Percentiles rank a stretch among this genome's conserved stretches.
Evolutionary conservation across 2,329 filamentous ascomycete genomes (phyloP).

Genomic region (Neofusicoccum umdonicola): DNA sequence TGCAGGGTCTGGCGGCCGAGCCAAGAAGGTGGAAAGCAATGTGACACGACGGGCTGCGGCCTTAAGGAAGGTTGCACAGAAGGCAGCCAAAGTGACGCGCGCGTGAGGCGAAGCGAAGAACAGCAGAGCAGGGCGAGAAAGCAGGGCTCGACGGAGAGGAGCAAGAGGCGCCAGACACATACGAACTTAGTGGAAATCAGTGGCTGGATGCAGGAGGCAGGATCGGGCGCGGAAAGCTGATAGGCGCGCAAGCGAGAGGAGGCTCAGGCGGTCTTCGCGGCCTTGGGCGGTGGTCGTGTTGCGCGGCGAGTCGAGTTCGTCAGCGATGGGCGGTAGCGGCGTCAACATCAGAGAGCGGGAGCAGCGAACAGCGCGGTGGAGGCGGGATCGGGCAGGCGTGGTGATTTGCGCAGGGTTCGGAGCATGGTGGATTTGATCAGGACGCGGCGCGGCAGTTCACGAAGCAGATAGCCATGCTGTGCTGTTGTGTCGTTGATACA

Average conservation of each 20-base stretch:
- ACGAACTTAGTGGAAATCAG: background rate
- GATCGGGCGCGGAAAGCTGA: background rate
- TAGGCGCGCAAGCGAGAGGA: conserved; percentile 8
- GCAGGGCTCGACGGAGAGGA: background rate
- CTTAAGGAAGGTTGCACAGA: conserved; percentile 1
- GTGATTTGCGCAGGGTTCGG: background rate
- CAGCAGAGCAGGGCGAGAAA: background rate
- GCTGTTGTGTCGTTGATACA: conserved; percentile 6
- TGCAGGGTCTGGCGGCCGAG: conserved; percentile 6
- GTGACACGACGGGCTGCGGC: conserved; percentile 4
- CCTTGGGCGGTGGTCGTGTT: background rate
- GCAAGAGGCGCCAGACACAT: background rate
- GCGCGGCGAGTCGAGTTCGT: conserved; percentile 3
- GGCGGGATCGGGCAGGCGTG: background rate
- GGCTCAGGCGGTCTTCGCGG: conserved; percentile 6
- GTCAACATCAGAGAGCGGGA: conserved; percentile 8
- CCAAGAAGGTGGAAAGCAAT: conserved; percentile 6
- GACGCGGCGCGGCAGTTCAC: background rate
- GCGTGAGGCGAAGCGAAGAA: background rate
- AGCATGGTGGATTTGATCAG: conserved; percentile 8
- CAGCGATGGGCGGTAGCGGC: background rate
- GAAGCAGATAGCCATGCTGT: background rate
- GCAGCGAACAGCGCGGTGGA: background rate
- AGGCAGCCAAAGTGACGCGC: background rate
- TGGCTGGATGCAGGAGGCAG: background rate